Conservation (phyloP, 1,284 basidiomycete genomes). For the Ceratobasidium sp. region DNA sequence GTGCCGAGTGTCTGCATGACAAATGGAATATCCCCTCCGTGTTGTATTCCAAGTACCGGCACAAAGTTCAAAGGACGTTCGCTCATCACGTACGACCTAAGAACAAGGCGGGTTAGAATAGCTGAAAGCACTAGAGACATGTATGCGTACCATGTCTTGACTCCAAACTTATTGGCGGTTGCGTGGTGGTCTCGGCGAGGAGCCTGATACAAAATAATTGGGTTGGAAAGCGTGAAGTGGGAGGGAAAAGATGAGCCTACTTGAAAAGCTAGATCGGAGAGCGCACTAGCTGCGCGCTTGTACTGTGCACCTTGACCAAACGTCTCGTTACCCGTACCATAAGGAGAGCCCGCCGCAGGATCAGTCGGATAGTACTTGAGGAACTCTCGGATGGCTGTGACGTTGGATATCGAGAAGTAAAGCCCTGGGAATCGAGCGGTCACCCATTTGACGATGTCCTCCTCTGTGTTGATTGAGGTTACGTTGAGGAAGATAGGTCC, state of each 20-base stretch:
- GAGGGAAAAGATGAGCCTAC: neutral
- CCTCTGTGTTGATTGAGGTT: slow-evolving; percentile 10
- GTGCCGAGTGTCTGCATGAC: slow-evolving; percentile 14
- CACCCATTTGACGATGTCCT: slow-evolving; percentile 23
- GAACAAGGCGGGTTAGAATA: neutral
- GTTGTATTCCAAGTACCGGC: slow-evolving; percentile 17
- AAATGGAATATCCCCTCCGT: slow-evolving; percentile 20
- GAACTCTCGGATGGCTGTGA: slow-evolving; percentile 18
- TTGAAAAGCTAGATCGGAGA: slow-evolving; percentile 42
- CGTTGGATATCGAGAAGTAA: slow-evolving; percentile 30
- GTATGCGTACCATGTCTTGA: slow-evolving; percentile 22
- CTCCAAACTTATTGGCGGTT: slow-evolving; percentile 9
- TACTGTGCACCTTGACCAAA: slow-evolving; percentile 43
- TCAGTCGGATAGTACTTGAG: slow-evolving; percentile 40
- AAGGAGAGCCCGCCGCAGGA: slow-evolving; percentile 43
- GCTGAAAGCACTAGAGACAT: neutral
- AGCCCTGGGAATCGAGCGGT: slow-evolving; percentile 38
- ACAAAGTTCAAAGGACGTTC: neutral
- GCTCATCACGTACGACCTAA: slow-evolving; percentile 27
- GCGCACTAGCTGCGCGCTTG: slow-evolving; percentile 41
- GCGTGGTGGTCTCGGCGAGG: slow-evolving; percentile 3
- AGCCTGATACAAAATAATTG: slow-evolving; percentile 3
- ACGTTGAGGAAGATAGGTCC: slow-evolving; percentile 49
- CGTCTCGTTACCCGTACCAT: slow-evolving; percentile 39
- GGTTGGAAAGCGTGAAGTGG: no score